phyloP scores from a whole-genome alignment of 108 stramenopile species.

The Bacterosira constricta region DNA sequence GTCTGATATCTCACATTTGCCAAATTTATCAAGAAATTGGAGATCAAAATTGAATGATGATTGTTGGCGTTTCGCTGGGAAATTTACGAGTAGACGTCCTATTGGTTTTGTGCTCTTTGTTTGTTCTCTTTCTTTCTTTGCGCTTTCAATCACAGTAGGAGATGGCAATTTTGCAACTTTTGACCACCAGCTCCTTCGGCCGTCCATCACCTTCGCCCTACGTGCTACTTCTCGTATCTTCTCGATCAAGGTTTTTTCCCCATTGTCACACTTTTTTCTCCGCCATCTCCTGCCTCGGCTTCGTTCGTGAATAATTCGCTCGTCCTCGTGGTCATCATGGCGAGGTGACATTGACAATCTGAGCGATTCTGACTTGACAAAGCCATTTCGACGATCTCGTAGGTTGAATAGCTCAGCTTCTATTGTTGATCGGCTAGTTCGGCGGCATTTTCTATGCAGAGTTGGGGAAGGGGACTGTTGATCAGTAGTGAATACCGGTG shows the following conservation, averaged over 20 bases:
- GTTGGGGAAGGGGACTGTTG: too few species aligned
- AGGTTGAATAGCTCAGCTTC: constrained; percentile 2
- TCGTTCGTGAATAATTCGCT: background rate
- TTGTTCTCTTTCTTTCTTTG: background rate
- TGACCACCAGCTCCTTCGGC: background rate
- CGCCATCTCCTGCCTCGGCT: background rate
- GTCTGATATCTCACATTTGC: too few species aligned
- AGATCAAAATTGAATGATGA: background rate
- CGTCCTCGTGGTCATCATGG: background rate
- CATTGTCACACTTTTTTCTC: background rate
- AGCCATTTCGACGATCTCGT: background rate
- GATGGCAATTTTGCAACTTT: background rate
- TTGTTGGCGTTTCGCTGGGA: background rate
- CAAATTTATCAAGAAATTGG: background rate
- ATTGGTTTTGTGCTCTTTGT: background rate
- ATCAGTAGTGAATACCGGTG: too few species aligned
- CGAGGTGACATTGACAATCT: background rate
- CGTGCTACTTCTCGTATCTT: background rate
- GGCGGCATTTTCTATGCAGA: too few species aligned
- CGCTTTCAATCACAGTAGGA: background rate
- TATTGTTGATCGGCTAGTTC: background rate
- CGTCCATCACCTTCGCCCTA: background rate
- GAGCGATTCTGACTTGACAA: background rate
- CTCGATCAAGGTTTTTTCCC: background rate
- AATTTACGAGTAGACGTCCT: background rate